These are phyloP conservation scores for Nosema muscidifuracis DNA, from an alignment of 371 early-diverging fungal genomes.

Conservation along the genomic window DNA sequence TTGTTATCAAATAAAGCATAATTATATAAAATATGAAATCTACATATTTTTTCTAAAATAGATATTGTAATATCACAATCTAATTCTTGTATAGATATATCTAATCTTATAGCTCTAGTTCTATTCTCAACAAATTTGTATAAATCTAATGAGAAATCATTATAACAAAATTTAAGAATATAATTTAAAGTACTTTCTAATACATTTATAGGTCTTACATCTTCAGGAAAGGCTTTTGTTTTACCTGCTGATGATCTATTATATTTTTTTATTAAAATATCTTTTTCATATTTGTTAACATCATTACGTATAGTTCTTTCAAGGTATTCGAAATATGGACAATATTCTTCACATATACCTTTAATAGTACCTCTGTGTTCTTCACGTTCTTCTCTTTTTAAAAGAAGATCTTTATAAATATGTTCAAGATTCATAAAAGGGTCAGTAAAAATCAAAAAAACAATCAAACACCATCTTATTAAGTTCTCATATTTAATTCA, in stretches of 20 bases:
- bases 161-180: slow-evolving; percentile 67
- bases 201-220: slow-evolving; percentile 73
- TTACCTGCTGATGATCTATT: slow-evolving; percentile 77
- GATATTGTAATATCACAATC: slow-evolving; percentile 67
- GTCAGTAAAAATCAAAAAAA: not conserved
- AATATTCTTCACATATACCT: slow-evolving; percentile 48
- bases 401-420: slow-evolving; percentile 2
- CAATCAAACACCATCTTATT: no score
- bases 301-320: slow-evolving; percentile 47
- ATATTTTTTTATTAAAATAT: slow-evolving; percentile 70
- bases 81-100: slow-evolving; percentile 70
- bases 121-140: slow-evolving; percentile 79
- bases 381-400: not conserved
- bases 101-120: slow-evolving; percentile 74
- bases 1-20: slow-evolving; percentile 68
- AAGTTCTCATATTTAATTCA: no score
- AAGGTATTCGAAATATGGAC: slow-evolving; percentile 49
- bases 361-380: not conserved
- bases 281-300: slow-evolving; percentile 40
- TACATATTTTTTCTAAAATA: slow-evolving; percentile 73
- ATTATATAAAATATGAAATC: slow-evolving; percentile 73
- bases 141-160: slow-evolving; percentile 65
- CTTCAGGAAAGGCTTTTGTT: slow-evolving; percentile 74
- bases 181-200: slow-evolving; percentile 71
- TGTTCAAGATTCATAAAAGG: slow-evolving; percentile 9